Evolutionary conservation across 108 stramenopile species (phyloP).

Genomic region (Schizochytrium sp.): DNA sequence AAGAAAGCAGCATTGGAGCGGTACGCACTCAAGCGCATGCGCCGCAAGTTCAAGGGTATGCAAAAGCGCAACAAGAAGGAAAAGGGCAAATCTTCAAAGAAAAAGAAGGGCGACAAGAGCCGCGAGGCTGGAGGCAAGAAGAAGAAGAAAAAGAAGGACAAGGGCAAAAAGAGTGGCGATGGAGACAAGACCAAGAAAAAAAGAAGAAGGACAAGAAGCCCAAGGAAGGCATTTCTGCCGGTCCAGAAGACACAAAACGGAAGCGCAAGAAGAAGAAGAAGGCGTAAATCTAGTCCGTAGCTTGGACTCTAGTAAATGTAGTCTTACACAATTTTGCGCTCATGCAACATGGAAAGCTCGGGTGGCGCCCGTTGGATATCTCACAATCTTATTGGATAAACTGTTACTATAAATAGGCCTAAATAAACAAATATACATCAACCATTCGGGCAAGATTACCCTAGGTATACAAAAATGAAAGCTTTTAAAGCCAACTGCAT

Average conservation of each 20-base stretch:
- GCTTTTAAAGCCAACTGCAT: no score
- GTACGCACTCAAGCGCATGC: conserved; percentile 80
- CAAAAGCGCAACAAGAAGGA: conserved; percentile 56
- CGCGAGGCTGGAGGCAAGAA: conserved; percentile 43
- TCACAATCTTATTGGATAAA: no score
- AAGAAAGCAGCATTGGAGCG: conserved; percentile 76
- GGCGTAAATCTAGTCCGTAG: background rate
- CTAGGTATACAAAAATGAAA: no score
- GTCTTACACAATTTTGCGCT: no score
- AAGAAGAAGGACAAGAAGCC: background rate
- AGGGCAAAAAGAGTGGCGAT: background rate
- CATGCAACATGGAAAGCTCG: no score
- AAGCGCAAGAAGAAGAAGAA: background rate
- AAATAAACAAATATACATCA: no score
- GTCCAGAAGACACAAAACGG: no score
- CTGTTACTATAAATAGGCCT: no score
- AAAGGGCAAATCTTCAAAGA: background rate
- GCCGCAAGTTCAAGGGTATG: conserved; percentile 80
- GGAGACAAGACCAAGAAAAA: conserved; percentile 53
- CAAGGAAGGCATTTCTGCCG: background rate
- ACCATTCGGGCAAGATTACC: no score
- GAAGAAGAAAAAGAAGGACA: conserved; percentile 57
- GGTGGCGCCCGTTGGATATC: no score
- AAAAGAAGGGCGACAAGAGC: conserved; percentile 31
- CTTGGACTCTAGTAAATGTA: background rate